A percentile compares a stretch with the other conserved stretches of the same genome.
Evolutionary conservation across 2,329 filamentous ascomycete species (phyloP).

Genomic region (Ceratocystis ficicola): DNA sequence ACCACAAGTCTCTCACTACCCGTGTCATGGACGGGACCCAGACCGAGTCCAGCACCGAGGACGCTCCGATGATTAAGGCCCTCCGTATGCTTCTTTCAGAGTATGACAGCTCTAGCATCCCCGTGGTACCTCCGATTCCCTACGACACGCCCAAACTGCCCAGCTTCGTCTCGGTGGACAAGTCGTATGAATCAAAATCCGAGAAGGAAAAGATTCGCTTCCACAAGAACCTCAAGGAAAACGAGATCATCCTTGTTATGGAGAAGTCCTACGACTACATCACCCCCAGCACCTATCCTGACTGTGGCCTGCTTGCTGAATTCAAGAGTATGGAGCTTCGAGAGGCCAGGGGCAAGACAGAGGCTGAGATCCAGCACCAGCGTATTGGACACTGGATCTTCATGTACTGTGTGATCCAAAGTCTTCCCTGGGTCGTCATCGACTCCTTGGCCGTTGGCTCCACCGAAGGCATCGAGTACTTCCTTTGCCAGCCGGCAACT

Average conservation of each 20-base stretch:
- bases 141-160: conserved; percentile 78
- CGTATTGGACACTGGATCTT: conserved; percentile 72
- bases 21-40: conserved; percentile 50
- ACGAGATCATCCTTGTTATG: conserved; percentile 67
- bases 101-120: conserved; percentile 78
- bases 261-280: conserved; percentile 72
- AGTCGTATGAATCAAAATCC: conserved; percentile 52
- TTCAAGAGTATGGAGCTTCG: conserved; percentile 62
- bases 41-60: conserved; percentile 37
- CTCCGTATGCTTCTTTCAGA: conserved; percentile 71
- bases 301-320: conserved; percentile 49
- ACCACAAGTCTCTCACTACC: conserved; percentile 65
- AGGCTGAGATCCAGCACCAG: conserved; percentile 57
- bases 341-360: conserved; percentile 50
- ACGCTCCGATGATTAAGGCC: conserved; percentile 52
- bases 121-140: conserved; percentile 80
- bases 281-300: conserved; percentile 33
- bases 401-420: conserved; percentile 65
- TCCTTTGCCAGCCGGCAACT: conserved; percentile 63
- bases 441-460: conserved; percentile 59
- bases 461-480: conserved; percentile 66
- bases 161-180: conserved; percentile 50
- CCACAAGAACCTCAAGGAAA: conserved; percentile 59
- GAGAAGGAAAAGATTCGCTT: conserved; percentile 64
- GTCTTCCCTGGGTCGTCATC: conserved; percentile 62